Conservation (phyloP, 345 rosid genomes). For the Lumnitzera racemosa region DNA sequence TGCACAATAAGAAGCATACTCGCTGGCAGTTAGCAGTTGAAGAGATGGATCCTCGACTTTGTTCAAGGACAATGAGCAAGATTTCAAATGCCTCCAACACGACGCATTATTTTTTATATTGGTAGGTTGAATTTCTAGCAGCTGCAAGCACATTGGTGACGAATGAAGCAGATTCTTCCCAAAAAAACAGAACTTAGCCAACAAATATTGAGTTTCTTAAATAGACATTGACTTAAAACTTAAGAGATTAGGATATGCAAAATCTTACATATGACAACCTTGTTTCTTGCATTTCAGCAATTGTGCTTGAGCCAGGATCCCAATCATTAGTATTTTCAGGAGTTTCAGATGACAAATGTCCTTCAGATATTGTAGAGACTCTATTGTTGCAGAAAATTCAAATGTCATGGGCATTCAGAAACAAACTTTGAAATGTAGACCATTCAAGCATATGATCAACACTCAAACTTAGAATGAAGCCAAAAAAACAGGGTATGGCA, state of each 20-base stretch:
- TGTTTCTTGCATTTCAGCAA: constrained; percentile 10
- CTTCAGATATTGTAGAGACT: constrained; percentile 10
- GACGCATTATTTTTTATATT: neutral
- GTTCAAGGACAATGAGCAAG: constrained; percentile 6
- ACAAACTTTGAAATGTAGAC: too few relatives aligned
- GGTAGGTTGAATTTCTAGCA: neutral
- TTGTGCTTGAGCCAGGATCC: constrained; percentile 10
- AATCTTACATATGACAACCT: constrained; percentile 25
- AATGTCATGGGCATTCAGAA: neutral
- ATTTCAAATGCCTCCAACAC: neutral
- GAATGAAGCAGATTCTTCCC: too few relatives aligned
- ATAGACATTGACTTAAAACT: neutral
- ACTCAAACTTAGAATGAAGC: neutral
- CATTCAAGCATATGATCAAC: too few relatives aligned
- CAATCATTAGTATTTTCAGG: constrained; percentile 8
- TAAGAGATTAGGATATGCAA: neutral
- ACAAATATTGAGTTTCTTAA: neutral
- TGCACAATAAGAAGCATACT: constrained; percentile 66
- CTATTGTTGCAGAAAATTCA: constrained; percentile 22
- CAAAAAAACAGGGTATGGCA: neutral
- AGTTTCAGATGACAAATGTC: constrained; percentile 5
- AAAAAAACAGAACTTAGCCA: neutral
- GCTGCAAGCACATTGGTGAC: neutral
- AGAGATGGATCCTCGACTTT: constrained; percentile 11
- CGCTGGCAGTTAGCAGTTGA: constrained; percentile 44